phyloP scores from a whole-genome alignment of 345 rosid species.

The Linum tenue region DNA sequence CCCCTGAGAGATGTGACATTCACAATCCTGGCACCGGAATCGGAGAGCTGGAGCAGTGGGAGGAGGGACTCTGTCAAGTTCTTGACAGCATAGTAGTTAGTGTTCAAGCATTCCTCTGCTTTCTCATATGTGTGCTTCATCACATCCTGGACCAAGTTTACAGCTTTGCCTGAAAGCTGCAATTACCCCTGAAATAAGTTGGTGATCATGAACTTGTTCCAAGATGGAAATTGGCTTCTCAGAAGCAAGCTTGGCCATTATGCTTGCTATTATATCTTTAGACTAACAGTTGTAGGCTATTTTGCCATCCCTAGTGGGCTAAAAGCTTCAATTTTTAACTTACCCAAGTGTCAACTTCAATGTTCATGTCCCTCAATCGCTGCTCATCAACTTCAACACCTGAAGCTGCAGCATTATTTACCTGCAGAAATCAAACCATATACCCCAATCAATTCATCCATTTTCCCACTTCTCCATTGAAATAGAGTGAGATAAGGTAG shows the following conservation, averaged over 20 bases:
- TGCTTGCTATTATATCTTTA: no score
- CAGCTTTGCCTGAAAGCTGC: constrained; percentile 37
- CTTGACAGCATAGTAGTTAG: constrained; percentile 38
- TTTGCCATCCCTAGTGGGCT: no score
- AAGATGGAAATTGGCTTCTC: background rate
- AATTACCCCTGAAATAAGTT: background rate
- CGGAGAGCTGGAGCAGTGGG: constrained; percentile 36
- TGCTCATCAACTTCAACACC: constrained; percentile 33
- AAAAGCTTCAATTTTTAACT: background rate
- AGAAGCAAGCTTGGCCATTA: no score
- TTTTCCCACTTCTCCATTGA: no score
- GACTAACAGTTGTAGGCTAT: no score
- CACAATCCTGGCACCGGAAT: constrained; percentile 41
- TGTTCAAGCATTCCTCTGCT: constrained; percentile 39
- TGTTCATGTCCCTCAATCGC: constrained; percentile 30
- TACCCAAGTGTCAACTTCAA: constrained; percentile 39
- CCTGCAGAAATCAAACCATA: constrained; percentile 18
- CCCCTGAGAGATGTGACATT: constrained; percentile 41
- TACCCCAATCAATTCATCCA: no score
- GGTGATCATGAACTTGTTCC: background rate
- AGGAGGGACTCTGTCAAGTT: constrained; percentile 35
- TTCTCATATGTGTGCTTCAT: constrained; percentile 30
- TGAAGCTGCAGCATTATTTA: constrained; percentile 39
- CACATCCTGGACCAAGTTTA: constrained; percentile 22
- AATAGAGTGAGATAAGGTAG: background rate